These are phyloP conservation scores for Lasiosphaeria hispida DNA, from an alignment of 495 filamentous ascomycete species.

Conservation along the genomic window DNA sequence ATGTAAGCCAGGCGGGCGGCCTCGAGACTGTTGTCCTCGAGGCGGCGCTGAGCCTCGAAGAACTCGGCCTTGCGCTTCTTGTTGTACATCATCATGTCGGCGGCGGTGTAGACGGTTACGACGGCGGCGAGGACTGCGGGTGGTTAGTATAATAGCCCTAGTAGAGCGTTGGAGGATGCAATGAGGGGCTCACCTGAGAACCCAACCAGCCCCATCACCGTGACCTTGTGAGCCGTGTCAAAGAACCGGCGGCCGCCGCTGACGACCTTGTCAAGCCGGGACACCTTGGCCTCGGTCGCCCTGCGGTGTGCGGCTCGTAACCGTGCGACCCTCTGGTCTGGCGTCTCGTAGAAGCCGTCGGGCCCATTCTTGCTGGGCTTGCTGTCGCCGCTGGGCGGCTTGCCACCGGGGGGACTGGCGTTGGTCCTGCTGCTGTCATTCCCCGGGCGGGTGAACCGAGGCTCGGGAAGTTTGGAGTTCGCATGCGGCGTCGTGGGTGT, in stretches of 20 bases:
- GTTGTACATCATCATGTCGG: conserved; percentile 87
- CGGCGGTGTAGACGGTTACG: conserved; percentile 74
- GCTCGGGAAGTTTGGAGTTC: conserved; percentile 58
- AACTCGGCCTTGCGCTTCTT: conserved; percentile 65
- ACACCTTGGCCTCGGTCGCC: conserved; percentile 63
- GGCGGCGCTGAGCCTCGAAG: conserved; percentile 58
- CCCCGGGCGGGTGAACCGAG: conserved; percentile 60
- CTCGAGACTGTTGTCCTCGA: conserved; percentile 52
- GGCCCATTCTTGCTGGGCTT: too few species aligned
- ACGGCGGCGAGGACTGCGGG: conserved; percentile 65
- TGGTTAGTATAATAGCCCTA: not conserved
- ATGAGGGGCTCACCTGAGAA: conserved; percentile 64
- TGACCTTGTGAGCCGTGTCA: conserved; percentile 77
- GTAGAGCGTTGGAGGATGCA: not conserved
- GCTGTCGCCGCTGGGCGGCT: too few species aligned
- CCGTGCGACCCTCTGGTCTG: conserved; percentile 83
- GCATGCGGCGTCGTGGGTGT: conserved; percentile 90
- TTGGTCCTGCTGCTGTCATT: conserved; percentile 35
- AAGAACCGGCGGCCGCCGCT: conserved; percentile 68
- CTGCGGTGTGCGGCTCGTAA: conserved; percentile 75
- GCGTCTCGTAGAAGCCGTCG: conserved; percentile 59
- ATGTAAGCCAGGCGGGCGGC: conserved; percentile 60
- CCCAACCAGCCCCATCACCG: conserved; percentile 70
- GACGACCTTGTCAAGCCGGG: conserved; percentile 66
- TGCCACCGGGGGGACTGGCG: too few species aligned